Conservation (phyloP, 495 filamentous ascomycete species). For the Penicillium egyptiacum region DNA sequence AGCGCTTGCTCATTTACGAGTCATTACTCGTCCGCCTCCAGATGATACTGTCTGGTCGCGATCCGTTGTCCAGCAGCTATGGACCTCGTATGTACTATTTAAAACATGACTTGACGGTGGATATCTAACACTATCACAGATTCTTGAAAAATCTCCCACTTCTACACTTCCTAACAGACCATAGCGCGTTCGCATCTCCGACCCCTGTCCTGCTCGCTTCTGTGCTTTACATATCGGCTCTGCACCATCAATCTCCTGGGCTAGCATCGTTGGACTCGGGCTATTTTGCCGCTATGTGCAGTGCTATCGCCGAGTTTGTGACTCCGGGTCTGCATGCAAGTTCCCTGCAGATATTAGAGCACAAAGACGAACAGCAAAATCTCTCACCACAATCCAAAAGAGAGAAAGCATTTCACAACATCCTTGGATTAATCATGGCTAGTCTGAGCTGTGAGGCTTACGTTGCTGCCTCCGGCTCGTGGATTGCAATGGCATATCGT, state of each 20-base stretch:
- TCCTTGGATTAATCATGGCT: constrained; percentile 44
- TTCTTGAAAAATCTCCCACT: constrained; percentile 41
- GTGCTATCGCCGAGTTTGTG: constrained; percentile 37
- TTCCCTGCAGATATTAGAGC: background rate
- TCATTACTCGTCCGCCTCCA: constrained; percentile 28
- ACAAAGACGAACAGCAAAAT: background rate
- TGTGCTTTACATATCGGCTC: constrained; percentile 42
- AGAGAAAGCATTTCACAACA: constrained; percentile 32
- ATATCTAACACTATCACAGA: constrained; percentile 18
- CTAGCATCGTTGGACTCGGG: constrained; percentile 27
- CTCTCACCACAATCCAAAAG: constrained; percentile 1
- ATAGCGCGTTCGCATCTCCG: constrained; percentile 33
- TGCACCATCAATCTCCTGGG: constrained; percentile 32
- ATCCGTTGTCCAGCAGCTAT: constrained; percentile 32
- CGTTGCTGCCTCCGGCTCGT: constrained; percentile 36
- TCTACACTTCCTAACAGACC: constrained; percentile 41
- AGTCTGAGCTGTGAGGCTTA: constrained; percentile 42
- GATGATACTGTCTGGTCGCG: constrained; percentile 37
- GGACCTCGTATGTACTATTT: constrained; percentile 34
- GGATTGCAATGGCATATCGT: constrained; percentile 45
- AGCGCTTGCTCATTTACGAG: constrained; percentile 31
- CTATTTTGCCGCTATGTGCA: constrained; percentile 38
- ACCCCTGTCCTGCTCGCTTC: constrained; percentile 41
- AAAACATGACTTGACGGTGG: background rate
- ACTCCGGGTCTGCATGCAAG: constrained; percentile 15